Percentiles rank a stretch among this genome's conserved stretches.
Evolutionary conservation across 768 basidiomycete genomes (phyloP).

Genomic region (Termitomyces sp.): DNA sequence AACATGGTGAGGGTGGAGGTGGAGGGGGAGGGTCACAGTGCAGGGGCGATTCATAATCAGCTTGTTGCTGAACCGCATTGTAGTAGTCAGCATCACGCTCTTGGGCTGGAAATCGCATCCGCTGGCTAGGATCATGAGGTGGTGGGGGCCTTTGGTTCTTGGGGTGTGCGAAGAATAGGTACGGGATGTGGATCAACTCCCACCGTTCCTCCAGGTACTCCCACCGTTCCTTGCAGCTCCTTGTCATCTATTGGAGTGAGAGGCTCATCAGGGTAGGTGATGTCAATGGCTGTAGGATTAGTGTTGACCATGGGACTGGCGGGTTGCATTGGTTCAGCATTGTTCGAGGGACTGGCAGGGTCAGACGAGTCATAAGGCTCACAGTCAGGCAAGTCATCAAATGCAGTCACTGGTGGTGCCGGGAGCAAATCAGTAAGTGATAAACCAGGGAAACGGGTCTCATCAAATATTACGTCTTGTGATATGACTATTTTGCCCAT

Average conservation of each 20-base stretch:
- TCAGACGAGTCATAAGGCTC: too few species aligned
- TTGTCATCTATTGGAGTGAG: background rate
- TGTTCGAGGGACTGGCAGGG: too few species aligned
- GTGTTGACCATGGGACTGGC: too few species aligned
- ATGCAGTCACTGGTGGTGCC: background rate
- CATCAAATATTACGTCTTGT: background rate
- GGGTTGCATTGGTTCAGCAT: background rate
- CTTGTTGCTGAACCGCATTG: background rate
- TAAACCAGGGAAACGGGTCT: background rate
- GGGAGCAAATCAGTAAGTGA: background rate
- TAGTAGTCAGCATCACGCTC: background rate
- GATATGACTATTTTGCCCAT: slow-evolving; percentile 1
- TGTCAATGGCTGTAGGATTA: too few species aligned
- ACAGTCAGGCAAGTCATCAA: background rate
- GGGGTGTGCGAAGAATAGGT: background rate
- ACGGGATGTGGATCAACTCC: too few species aligned
- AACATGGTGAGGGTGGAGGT: background rate
- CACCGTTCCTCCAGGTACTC: background rate
- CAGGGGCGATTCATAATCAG: background rate
- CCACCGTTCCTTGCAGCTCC: background rate
- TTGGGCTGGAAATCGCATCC: background rate
- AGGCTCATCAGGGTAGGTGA: background rate
- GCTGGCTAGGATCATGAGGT: too few species aligned
- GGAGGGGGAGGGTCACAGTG: background rate
- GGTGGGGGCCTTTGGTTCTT: too few species aligned